A percentile compares a stretch with the other conserved stretches of the same genome.
Evolutionary conservation across 2,329 filamentous ascomycete species (phyloP).

Genomic region (Graphilbum fragrans): DNA sequence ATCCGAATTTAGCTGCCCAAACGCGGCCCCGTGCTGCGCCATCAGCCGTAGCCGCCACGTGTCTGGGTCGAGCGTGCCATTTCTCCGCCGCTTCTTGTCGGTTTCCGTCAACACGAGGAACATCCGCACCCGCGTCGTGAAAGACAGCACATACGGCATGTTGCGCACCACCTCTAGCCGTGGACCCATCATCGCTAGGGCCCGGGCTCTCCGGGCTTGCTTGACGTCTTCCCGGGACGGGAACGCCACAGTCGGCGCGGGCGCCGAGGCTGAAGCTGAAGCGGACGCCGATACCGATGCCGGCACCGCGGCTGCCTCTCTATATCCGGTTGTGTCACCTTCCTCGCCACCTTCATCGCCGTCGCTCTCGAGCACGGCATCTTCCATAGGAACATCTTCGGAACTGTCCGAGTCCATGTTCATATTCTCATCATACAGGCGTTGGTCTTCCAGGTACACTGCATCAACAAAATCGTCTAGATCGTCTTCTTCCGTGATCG

Average conservation of each 20-base stretch:
- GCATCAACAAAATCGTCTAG: conserved; percentile 79
- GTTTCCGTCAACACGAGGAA: conserved; percentile 85
- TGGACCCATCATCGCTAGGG: conserved; percentile 69
- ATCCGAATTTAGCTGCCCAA: background rate
- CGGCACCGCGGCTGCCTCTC: too few relatives aligned
- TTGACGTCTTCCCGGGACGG: conserved; percentile 51
- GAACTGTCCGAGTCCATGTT: conserved; percentile 33
- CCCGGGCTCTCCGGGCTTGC: conserved; percentile 54
- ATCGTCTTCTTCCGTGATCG: conserved; percentile 44
- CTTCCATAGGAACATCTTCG: conserved; percentile 28
- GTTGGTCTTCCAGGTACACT: conserved; percentile 79
- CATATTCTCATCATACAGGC: conserved; percentile 54
- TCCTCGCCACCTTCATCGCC: conserved; percentile 13
- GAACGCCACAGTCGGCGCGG: background rate
- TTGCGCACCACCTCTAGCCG: conserved; percentile 85
- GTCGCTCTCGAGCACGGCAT: conserved; percentile 15
- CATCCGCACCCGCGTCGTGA: conserved; percentile 79
- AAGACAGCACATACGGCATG: conserved; percentile 95
- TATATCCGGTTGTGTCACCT: too few relatives aligned
- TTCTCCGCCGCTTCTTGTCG: conserved; percentile 62
- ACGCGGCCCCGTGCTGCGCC: conserved; percentile 19
- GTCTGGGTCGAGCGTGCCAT: conserved; percentile 60
- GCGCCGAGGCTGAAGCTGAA: background rate
- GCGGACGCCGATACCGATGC: background rate
- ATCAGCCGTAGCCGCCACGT: conserved; percentile 56